phyloP scores from a whole-genome alignment of 2,329 filamentous ascomycete species.

The Fusarium verticillioides region DNA sequence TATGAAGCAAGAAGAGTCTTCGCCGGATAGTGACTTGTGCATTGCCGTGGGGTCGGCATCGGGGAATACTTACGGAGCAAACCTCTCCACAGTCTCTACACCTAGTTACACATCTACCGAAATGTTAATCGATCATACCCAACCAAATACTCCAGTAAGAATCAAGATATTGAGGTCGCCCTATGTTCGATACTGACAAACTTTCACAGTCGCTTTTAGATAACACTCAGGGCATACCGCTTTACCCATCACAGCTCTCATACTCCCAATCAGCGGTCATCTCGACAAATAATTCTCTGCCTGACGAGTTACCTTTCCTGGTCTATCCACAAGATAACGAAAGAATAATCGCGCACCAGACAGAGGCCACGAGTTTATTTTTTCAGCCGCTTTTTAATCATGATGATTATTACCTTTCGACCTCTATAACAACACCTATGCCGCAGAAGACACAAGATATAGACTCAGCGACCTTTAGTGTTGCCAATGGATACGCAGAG shows the following conservation, averaged over 20 bases:
- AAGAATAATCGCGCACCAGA: fast-evolving
- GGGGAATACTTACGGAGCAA: fast-evolving
- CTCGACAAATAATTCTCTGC: fast-evolving
- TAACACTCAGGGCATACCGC: fast-evolving
- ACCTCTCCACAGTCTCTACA: fast-evolving
- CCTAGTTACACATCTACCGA: neutral
- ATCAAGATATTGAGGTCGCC: fast-evolving
- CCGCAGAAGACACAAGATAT: neutral
- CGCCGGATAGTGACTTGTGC: neutral
- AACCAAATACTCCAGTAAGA: neutral
- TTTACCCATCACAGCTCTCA: neutral
- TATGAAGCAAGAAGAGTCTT: neutral
- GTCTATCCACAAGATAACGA: fast-evolving
- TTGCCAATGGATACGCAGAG: fast-evolving
- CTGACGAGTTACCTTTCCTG: fast-evolving
- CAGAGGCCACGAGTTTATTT: neutral
- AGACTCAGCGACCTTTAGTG: fast-evolving
- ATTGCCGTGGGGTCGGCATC: fast-evolving
- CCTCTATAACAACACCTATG: fast-evolving
- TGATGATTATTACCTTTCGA: neutral
- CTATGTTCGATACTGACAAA: neutral
- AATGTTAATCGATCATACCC: fast-evolving
- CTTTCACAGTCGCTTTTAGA: fast-evolving
- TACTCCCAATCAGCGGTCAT: fast-evolving
- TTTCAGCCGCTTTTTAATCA: neutral